Percentiles rank a stretch among this genome's conserved stretches.
phyloP scores from a whole-genome alignment of 164 flowering plant species.

The Vitis riparia region DNA sequence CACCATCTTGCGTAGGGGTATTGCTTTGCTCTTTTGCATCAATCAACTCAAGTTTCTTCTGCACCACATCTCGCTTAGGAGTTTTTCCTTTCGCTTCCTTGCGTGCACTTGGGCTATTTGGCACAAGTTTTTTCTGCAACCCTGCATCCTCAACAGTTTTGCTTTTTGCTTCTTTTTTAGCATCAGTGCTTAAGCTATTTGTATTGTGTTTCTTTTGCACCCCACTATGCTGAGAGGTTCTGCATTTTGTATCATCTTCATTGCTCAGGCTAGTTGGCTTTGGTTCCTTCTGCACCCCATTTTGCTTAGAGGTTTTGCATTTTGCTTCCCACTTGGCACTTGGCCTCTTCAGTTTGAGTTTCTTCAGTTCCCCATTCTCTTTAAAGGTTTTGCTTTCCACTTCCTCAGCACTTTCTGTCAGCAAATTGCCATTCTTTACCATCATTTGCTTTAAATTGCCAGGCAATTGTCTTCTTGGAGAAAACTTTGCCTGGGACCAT shows the following conservation, averaged over 20 bases:
- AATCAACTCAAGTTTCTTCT: too few relatives aligned
- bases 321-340: background rate
- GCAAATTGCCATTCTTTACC: background rate
- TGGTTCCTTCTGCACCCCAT: background rate
- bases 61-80: too few relatives aligned
- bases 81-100: too few relatives aligned
- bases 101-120: too few relatives aligned
- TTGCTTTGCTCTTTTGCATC: too few relatives aligned
- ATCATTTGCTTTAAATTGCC: background rate
- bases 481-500: constrained; percentile 3
- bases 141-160: too few relatives aligned
- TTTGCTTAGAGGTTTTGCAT: background rate
- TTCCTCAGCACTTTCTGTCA: background rate
- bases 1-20: too few relatives aligned
- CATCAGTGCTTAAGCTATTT: too few relatives aligned
- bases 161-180: too few relatives aligned
- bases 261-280: background rate
- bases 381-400: background rate
- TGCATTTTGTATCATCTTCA: background rate
- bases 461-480: background rate
- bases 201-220: background rate
- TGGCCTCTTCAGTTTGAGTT: background rate
- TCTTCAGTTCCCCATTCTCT: background rate
- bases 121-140: too few relatives aligned
- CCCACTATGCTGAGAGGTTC: background rate